Evolutionary conservation across 306 rosid genomes (phyloP), one percentile per base, ranked within the genome.

Genomic region (Pterocarpus santalinus): DNA sequence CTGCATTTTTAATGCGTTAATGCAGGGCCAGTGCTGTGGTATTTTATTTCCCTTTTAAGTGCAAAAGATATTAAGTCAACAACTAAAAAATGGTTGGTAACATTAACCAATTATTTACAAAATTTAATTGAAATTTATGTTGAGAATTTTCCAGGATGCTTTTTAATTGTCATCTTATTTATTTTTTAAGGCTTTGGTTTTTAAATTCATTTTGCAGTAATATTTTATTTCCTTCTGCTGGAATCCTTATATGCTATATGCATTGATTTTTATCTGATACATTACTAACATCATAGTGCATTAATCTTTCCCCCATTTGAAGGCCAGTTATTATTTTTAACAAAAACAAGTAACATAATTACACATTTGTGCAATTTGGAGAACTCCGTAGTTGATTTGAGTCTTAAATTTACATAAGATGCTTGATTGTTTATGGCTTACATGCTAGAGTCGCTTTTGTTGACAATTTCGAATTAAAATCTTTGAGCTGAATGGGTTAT

Each of bases 331-430:
- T 43, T 43, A n/a, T 32, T 64, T 78, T 75, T 10, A 73, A 43
- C 64, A 73, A 68, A 68, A 70, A 13, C 39, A 36, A 46, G 7
- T 58, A 38, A 8, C 83, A 9, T 61, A 39, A 65, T 72, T 52
- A 15, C 65, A 64, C 75, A 47, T 55, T 39, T 1, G 43, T 84
- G 74, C 51, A 65, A 72, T 68, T 63, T 84, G 85, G 79, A 65
- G 73, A 70, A 47, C 83, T 82, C 75, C 73, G 46, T 77, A 36
- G 36, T 76, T 80, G 76, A 22, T 72, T 77, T 28, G 71, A 63
- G 78, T 87, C 83, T 68, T 80, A 64, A 69, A 53, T 77, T 82
- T 82, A 87, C 90, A 90, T 47, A 83, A 55, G 75, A 71, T 79
- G 66, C 77, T 77, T 84, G 71, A 33, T 82, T 85, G 83, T 72